Conservation (phyloP, 2,329 filamentous ascomycete genomes). For the Apiospora malaysiana region DNA sequence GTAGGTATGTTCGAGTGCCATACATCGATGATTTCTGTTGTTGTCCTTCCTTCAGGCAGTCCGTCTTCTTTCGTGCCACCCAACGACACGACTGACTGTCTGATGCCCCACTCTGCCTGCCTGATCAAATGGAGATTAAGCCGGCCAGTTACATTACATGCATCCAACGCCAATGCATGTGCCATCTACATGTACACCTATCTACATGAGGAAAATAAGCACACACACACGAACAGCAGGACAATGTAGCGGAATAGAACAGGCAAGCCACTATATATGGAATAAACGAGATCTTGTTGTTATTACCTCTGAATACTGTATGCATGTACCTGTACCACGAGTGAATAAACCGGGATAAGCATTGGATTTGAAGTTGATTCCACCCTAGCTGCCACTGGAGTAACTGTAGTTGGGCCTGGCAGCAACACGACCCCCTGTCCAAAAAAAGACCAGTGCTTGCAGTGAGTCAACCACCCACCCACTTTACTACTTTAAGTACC, state of each 20-base stretch:
- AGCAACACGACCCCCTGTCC: not conserved
- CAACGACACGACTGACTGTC: not conserved
- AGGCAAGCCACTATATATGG: too few species aligned
- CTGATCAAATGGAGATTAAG: not conserved
- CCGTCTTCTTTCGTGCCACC: not conserved
- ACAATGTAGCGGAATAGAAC: not conserved
- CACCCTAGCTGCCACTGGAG: not conserved
- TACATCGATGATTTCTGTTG: not conserved
- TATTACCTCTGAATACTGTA: too few species aligned
- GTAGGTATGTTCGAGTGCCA: not conserved
- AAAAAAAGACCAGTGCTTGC: not conserved
- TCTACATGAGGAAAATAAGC: not conserved
- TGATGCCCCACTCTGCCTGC: constrained; percentile 6
- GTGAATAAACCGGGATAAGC: too few species aligned
- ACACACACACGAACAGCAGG: not conserved
- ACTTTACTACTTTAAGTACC: too few species aligned
- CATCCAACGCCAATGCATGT: not conserved
- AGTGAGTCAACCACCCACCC: constrained; percentile 7
- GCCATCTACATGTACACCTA: too few species aligned
- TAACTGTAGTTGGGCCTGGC: not conserved
- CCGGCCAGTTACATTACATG: constrained; percentile 10
- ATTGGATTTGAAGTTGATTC: too few species aligned
- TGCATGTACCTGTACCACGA: too few species aligned
- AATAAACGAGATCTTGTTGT: too few species aligned
- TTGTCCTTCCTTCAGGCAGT: not conserved